Evolutionary conservation across 768 basidiomycete genomes (phyloP), one percentile per base, ranked within the genome.

Genomic region (Chiua virens): DNA sequence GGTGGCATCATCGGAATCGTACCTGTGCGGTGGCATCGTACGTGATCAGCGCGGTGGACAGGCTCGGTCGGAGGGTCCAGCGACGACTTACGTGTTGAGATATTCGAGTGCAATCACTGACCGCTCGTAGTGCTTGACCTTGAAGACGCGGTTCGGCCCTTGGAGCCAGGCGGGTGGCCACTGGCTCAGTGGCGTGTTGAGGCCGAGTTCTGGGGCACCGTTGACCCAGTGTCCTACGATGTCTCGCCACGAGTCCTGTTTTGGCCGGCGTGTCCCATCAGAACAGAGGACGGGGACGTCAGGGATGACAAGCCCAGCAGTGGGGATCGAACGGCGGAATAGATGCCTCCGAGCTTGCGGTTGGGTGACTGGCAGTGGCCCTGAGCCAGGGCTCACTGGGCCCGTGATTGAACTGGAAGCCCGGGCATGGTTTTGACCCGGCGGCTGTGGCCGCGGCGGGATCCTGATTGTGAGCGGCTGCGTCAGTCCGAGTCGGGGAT

Each of bases 181-280:
- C 13, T 55, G n/a, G 27, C 11, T 35, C 27, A 55, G 45, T 13
- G 54, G 49, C 4, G 34, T 44, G 18, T 48, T n/a, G 11, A 55
- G 22, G n/a, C 45, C 45, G 5, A 27, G 17, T 3, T 20, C 21
- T 0, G 50, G 54, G 10, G 17, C 30, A 1, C 49, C 41, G 4
- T n/a, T 21, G 1, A 5, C 9, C 50, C 54, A 55, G 22, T 55
- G 45, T 13, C 22, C 13, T 35, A 55, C 17, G 0, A 55, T 54
- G 22, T 54, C 48, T 10, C 21, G 7, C 49, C 53, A 54, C 17
- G 53, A 45, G 14, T 54, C 47, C 4, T 11, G 23, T n/a, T 41
- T 39, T 3, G 44, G 45, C 10, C 30, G 22, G 11, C 41, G 44
- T 5, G 21, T 45, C 34, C 53, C 28, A 20, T 54, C 37, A 8